Evolutionary conservation across 371 early-diverging fungal species (phyloP), one percentile per base, ranked within the genome.

Genomic region (Apophysomyces variabilis): DNA sequence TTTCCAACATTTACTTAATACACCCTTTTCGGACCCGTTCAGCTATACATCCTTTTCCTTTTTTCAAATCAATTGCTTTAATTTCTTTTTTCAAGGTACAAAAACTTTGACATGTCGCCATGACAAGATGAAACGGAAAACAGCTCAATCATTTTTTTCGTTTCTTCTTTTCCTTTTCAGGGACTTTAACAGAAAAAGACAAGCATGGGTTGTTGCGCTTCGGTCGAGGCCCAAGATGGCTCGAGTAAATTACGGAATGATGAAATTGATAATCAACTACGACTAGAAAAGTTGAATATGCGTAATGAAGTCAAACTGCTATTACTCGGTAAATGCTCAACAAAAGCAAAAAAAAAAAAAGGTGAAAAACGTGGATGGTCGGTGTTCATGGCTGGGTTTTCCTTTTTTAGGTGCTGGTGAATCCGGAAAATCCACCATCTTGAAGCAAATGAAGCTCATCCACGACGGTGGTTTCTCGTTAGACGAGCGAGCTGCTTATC

Each of bases 391-490:
- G 18, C 54, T 57, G 35, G 54, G 57, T 50, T 50, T 50, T 5
- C 41, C 32, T 21, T 50, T 50, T 50, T 50, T 72, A 95, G 96
- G 98, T 47, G 95, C 96, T 54, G 98, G 98, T 57, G 98, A 97
- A 82, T 96, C 97, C 1, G 98, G 98, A 38, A 97, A 97, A 83
- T 92, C 93, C 47, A 97, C 98, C 37, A 94, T 97, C 63, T 82
- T 97, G 62, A 97, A 97, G 78, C 97, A 97, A 72, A 96, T 97
- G 96, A 92, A 93, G 76, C 84, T 96, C 26, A 95, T 97, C 66
- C 97, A 97, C 77, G 95, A 91, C 62, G 89, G 87, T 63, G 98
- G 98, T 7, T 97, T 93, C 79, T 87, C 90, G 61, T 73, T 76
- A 21, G 90, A 92, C 38, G 97, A 97, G 76, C 87, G 93, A 44